A percentile compares a stretch with the other conserved stretches of the same genome.
Conservation (phyloP, 129 eudicot species). For the Apium graveolens region DNA sequence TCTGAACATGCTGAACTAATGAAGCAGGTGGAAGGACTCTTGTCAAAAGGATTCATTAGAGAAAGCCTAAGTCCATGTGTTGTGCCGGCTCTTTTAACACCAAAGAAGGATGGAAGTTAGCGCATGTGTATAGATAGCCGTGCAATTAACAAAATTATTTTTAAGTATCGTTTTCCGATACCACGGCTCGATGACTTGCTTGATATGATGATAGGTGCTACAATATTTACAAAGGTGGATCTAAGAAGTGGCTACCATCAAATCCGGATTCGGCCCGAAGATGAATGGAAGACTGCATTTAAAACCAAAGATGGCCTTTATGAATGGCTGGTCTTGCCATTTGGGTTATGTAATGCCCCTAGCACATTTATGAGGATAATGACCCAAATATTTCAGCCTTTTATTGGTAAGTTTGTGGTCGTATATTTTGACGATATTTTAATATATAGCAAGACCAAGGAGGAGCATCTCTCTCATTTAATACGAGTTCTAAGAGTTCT, state of each 20-base stretch:
- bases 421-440: constrained; percentile 20
- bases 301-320: not conserved
- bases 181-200: not conserved
- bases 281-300: not conserved
- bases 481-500: not conserved
- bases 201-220: not conserved
- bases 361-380: not conserved
- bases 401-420: constrained; percentile 1
- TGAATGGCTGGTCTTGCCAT: not conserved
- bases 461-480: not conserved
- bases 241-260: not conserved
- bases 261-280: not conserved
- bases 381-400: not conserved
- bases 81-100: not conserved
- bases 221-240: not conserved
- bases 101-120: not conserved
- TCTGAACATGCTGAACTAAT: not conserved
- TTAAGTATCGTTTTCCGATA: not conserved
- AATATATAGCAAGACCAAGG: not conserved
- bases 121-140: not conserved
- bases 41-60: not conserved
- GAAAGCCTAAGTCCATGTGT: not conserved
- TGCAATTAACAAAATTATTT: not conserved
- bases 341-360: not conserved
- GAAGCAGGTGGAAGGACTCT: not conserved